Evolutionary conservation across 768 basidiomycete species (phyloP).

Genomic region (Mycena filopes): DNA sequence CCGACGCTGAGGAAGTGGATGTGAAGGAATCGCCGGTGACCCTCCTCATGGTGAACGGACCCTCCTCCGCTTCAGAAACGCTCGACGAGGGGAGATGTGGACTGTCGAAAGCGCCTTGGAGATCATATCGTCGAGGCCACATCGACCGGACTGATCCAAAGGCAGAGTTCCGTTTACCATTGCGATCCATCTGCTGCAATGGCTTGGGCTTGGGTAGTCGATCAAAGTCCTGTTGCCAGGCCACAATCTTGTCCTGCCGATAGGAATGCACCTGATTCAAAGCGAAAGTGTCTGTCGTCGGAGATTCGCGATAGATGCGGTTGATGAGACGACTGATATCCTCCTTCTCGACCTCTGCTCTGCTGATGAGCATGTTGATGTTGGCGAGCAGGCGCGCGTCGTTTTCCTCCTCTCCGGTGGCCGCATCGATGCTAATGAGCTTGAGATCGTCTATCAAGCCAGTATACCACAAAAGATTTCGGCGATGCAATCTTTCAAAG

Average conservation of each 20-base stretch:
- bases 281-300: slow-evolving; percentile 86
- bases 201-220: slow-evolving; percentile 80
- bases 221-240: slow-evolving; percentile 96
- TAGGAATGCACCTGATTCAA: slow-evolving; percentile 87
- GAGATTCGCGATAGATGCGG: slow-evolving; percentile 80
- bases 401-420: slow-evolving; percentile 80
- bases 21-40: slow-evolving; percentile 65
- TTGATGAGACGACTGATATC: slow-evolving; percentile 82
- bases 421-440: slow-evolving; percentile 79
- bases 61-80: slow-evolving; percentile 82
- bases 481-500: slow-evolving; percentile 77
- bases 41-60: slow-evolving; percentile 55
- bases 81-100: slow-evolving; percentile 69
- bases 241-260: slow-evolving; percentile 92
- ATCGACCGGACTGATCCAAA: slow-evolving; percentile 79
- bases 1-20: slow-evolving; percentile 74
- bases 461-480: slow-evolving; percentile 81
- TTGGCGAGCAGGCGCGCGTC: slow-evolving; percentile 72
- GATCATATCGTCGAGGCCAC: slow-evolving; percentile 73
- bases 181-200: slow-evolving; percentile 65
- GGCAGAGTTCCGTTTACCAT: slow-evolving; percentile 65
- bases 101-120: slow-evolving; percentile 63
- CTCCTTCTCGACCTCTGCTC: slow-evolving; percentile 80
- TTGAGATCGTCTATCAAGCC: slow-evolving; percentile 81
- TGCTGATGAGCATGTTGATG: slow-evolving; percentile 71